These are phyloP conservation scores for Ambrosiella beaveri DNA, from an alignment of 2,329 filamentous ascomycete species.

Conservation along the genomic window DNA sequence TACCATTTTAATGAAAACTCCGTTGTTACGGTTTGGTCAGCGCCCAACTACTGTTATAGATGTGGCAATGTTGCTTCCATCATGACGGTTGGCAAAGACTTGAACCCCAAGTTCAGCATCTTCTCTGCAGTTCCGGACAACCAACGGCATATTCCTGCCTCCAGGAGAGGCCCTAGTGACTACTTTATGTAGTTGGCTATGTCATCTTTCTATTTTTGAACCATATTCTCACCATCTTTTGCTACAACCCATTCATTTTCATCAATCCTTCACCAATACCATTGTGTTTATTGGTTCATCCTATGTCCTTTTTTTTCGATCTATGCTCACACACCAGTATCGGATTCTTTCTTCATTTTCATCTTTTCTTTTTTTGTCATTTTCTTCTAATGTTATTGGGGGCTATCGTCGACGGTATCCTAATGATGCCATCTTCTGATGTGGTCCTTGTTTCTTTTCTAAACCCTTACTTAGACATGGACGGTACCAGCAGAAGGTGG, in stretches of 20 bases:
- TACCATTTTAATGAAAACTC: conserved; percentile 93
- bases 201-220: background rate
- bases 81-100: conserved; percentile 73
- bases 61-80: conserved; percentile 96
- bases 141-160: conserved; percentile 60
- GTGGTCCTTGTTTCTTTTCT: background rate
- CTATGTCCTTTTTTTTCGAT: background rate
- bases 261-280: background rate
- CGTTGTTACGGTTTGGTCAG: conserved; percentile 95
- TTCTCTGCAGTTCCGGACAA: conserved; percentile 82
- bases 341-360: background rate
- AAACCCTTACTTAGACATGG: background rate
- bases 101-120: conserved; percentile 83
- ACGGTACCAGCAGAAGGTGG: background rate
- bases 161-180: conserved; percentile 47
- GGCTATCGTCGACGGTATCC: background rate
- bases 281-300: background rate
- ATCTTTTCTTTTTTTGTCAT: background rate
- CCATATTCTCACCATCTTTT: background rate
- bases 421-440: background rate
- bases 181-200: conserved; percentile 43
- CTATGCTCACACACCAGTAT: background rate
- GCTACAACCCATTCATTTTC: background rate
- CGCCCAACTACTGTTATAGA: conserved; percentile 86
- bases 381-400: background rate